Evolutionary conservation across 1,284 basidiomycete genomes (phyloP), one percentile per base, ranked within the genome.

Genomic region (Trametes pubescens): DNA sequence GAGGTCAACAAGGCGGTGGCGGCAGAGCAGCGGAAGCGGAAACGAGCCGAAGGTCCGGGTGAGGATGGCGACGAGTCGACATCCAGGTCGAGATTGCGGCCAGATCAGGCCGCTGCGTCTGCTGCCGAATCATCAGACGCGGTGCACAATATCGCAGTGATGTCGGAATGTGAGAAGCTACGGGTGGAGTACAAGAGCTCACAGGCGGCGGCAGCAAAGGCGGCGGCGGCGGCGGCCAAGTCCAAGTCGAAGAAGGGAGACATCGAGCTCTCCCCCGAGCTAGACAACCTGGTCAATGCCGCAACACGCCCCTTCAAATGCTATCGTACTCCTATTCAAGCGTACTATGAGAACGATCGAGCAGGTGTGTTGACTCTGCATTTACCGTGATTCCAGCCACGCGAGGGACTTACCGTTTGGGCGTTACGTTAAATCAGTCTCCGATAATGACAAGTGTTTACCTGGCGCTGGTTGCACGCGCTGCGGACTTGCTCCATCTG

Each of bases 231-330:
- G n/a, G n/a, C n/a, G n/a, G n/a, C n/a, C 14, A 10, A 5, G 24
- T 21, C 2, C 22, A 57, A 48, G 55, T 14, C 13, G 13, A 18
- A 24, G 43, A 37, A 26, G 21, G 18, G 2, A 22, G 18, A 21
- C 0, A 21, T 26, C 6, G 26, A 4, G 22, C 32, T 64, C 1
- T 16, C 48, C 0, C 56, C 51, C 0, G 66, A 60, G 38, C 21
- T 67, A 7, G 60, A 67, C 48, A 53, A 56, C 37, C n/a, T 67
- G 1, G 48, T 67, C 13, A 67, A 67, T 22, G 63, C 63, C 0
- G 53, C 47, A 1, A 48, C 32, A 9, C 53, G 60, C 0, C 11
- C 34, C 1, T 51, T 60, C 29, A 37, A 51, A 9, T 67, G 66
- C 16, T 54, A 53, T n/a, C 56, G 61, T 21, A 48, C 26, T 11